Base-by-base conservation (phyloP, 805 yeast species). In the Saturnispora saitoi region DNA sequence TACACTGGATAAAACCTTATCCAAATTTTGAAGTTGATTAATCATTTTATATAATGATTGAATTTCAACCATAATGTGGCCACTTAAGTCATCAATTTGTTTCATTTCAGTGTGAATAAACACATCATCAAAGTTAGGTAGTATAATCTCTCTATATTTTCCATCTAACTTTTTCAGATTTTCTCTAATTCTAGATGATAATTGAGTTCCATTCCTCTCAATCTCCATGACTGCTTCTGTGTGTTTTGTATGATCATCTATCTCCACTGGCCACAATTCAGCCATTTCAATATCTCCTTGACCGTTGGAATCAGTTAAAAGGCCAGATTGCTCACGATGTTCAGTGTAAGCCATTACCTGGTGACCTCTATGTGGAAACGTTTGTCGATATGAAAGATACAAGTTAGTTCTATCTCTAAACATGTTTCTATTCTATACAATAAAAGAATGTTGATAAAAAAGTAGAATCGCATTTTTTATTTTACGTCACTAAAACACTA, bases 341-440 rank as follows among this genome's bases (percentile, higher is more conserved):
- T 45, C 48, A 3, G 30, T 11, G 14, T 38, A 45, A 3, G 37
- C 38, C 15, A 32, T 14, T 17, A 67, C 65, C 17, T 73, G 56
- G 4, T 59, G 57, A 32, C 70, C 70, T 52, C 75, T 78, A 55
- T 89, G 89, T 0, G 95, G 95, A 49, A 82, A 83, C 10, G 98
- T 89, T 51, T 93, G 79, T 54, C 99, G 78, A 62, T 86, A 91
- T 42, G 97, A 88, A 20, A 89, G 70, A 65, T 75, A 91, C 54
- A 91, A 73, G 61, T 90, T 91, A n/a, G 99, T 93, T 63, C 97
- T 74, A 67, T 93, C 98, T 63, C 98, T 75, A 60, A 85, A 86
- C 96, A 91, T 88, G 47, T 3, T 44, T 14, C 20, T 20, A 15
- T 10, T 41, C 1, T 30, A 40, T 31, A 17, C 11, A 17, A 7